Evolutionary conservation across 139 green algal genomes (phyloP), one percentile per base, ranked within the genome.

Genomic region (Chlamydomonas sphaeroides): DNA sequence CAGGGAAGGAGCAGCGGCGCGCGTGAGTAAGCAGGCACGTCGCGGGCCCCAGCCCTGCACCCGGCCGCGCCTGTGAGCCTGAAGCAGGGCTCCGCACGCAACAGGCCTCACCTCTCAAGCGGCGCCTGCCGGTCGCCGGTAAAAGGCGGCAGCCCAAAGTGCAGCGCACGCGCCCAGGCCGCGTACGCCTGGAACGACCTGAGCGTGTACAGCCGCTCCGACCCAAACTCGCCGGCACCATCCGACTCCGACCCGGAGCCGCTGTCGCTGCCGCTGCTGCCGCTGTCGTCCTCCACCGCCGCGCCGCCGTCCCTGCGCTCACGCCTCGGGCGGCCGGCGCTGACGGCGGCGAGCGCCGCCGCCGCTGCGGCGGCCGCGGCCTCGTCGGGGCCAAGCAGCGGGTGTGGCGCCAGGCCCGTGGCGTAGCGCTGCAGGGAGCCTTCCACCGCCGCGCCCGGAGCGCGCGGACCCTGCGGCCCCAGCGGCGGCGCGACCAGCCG

Each of bases 181-280:
- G 90, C 87, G 63, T 95, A 96, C 5, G 90, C 86, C 11, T 86
- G 70, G 84, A 96, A 97, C 18, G 91, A 93, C 2, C 85, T 84
- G 67, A 97, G 82, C n/a, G 90, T 96, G 83, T 95, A 90, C 26
- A 63, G 76, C 26, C 78, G 82, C 41, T 95, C 93, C 36, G 84
- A 84, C 1, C 80, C 87, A 83, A 88, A 89, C 33, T 59, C 63
- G 17, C 71, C 87, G 7, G 62, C 75, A 5, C 78, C 63, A 1
- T 84, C 71, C 7, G 51, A 71, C 17, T 69, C 70, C 8, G 36
- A 56, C 23, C 41, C 73, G 59, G 59, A 80, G 15, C 51, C 73
- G 53, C 53, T 62, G 17, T 17, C 53, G 20, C 45, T 53, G 21
- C 25, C 56, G 56, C 56, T 10, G 56, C 56, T 53, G 45, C 45